These are phyloP conservation scores for Botrytis fabae DNA, from an alignment of 2,329 filamentous ascomycete genomes.

Conservation along the genomic window DNA sequence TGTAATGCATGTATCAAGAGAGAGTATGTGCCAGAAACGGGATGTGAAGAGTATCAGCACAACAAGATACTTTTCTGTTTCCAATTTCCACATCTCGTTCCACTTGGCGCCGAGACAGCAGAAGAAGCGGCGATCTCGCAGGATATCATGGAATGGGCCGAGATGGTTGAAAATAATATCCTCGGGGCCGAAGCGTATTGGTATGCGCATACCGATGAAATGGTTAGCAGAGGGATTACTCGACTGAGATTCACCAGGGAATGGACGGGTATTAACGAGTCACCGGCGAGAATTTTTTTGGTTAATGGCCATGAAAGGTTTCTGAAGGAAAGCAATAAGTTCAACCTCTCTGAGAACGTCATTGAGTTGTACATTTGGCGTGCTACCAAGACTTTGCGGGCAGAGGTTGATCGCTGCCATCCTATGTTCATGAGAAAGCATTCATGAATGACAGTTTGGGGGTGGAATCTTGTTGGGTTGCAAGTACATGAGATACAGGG, in stretches of 20 bases:
- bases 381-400: neutral
- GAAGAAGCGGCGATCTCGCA: neutral
- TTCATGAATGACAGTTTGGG: neutral
- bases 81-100: neutral
- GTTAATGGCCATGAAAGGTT: neutral
- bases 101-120: neutral
- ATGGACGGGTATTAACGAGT: neutral
- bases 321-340: neutral
- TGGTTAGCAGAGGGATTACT: neutral
- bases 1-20: neutral
- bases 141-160: neutral
- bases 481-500: accelerated
- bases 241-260: neutral
- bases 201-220: neutral
- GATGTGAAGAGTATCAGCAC: neutral
- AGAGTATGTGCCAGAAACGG: neutral
- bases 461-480: accelerated
- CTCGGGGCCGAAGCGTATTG: neutral
- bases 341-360: neutral
- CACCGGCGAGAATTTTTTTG: neutral
- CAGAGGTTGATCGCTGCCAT: neutral
- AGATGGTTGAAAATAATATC: neutral
- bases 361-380: neutral
- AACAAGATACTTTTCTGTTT: neutral
- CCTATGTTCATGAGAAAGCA: neutral